Percentiles rank a stretch among this genome's conserved stretches.
phyloP scores from a whole-genome alignment of 768 basidiomycete genomes.

The Tremella mesenterica region DNA sequence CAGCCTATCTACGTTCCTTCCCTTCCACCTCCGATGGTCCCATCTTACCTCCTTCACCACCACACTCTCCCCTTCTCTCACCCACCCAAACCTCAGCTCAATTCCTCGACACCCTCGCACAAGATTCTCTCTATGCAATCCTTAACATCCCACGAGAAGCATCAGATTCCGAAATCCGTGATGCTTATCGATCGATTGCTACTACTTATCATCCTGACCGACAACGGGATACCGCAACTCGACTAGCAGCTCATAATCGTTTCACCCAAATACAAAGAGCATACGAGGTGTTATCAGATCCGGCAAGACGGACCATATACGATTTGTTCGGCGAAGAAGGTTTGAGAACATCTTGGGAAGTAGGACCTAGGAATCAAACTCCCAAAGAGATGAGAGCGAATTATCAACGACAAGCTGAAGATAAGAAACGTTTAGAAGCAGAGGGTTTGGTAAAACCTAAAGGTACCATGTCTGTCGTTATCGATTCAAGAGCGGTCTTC shows the following conservation, averaged over 20 bases:
- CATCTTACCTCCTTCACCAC: constrained; percentile 26
- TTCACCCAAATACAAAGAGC: constrained; percentile 74
- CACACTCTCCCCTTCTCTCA: constrained; percentile 19
- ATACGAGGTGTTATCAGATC: constrained; percentile 70
- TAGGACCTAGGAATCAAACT: constrained; percentile 42
- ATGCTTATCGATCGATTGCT: constrained; percentile 62
- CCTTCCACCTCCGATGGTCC: constrained; percentile 32
- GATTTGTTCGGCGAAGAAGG: constrained; percentile 58
- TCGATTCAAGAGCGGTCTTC: constrained; percentile 42
- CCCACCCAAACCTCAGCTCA: constrained; percentile 4
- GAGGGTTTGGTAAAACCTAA: constrained; percentile 42
- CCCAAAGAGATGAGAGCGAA: constrained; percentile 39
- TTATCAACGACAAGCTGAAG: constrained; percentile 35
- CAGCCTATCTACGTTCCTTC: constrained; percentile 28
- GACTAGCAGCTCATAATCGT: constrained; percentile 55
- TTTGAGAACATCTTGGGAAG: constrained; percentile 43
- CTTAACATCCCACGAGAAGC: constrained; percentile 63
- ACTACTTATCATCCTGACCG: constrained; percentile 79
- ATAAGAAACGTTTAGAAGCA: constrained; percentile 28
- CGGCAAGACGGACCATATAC: constrained; percentile 55
- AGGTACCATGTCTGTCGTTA: constrained; percentile 33
- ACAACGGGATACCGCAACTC: constrained; percentile 55
- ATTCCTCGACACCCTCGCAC: constrained; percentile 6
- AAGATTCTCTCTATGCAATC: constrained; percentile 50
- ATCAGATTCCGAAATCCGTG: constrained; percentile 61